phyloP scores from a whole-genome alignment of 768 basidiomycete species.

The Lentinula lateritia region DNA sequence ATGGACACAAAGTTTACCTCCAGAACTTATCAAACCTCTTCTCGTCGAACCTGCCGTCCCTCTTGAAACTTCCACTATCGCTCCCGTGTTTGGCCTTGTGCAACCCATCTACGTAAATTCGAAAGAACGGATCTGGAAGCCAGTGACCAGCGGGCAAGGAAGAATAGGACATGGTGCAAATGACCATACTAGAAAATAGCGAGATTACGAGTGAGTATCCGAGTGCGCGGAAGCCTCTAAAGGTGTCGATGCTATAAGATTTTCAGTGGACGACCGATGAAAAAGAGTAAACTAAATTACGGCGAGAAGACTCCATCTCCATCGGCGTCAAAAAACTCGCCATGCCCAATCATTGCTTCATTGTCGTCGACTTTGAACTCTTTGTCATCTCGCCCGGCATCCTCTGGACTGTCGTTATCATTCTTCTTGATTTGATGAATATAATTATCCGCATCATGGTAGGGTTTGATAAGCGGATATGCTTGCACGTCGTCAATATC shows the following conservation, averaged over 20 bases:
- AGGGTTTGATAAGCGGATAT: no score
- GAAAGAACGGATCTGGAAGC: constrained; percentile 8
- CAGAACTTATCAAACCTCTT: not conserved
- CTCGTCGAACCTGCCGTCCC: not conserved
- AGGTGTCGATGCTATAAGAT: not conserved
- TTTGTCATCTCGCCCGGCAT: not conserved
- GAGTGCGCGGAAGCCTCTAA: constrained; percentile 4
- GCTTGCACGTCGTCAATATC: no score
- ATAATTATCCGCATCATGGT: no score
- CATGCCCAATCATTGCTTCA: not conserved
- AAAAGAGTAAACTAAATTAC: not conserved
- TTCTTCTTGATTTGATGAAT: not conserved
- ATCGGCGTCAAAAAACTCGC: constrained; percentile 8
- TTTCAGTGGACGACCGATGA: not conserved
- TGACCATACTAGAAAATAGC: constrained; percentile 1
- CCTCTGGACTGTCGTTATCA: not conserved
- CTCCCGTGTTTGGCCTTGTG: constrained; percentile 3
- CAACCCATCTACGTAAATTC: not conserved
- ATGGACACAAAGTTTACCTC: not conserved
- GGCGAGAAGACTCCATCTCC: constrained; percentile 9
- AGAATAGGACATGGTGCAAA: constrained; percentile 4
- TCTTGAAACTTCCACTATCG: not conserved
- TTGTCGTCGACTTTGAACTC: not conserved
- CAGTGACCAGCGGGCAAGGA: not conserved
- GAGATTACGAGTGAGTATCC: not conserved